These are phyloP conservation scores for Trichosporon asahii DNA, from an alignment of 1,284 basidiomycete species.

Conservation along the genomic window DNA sequence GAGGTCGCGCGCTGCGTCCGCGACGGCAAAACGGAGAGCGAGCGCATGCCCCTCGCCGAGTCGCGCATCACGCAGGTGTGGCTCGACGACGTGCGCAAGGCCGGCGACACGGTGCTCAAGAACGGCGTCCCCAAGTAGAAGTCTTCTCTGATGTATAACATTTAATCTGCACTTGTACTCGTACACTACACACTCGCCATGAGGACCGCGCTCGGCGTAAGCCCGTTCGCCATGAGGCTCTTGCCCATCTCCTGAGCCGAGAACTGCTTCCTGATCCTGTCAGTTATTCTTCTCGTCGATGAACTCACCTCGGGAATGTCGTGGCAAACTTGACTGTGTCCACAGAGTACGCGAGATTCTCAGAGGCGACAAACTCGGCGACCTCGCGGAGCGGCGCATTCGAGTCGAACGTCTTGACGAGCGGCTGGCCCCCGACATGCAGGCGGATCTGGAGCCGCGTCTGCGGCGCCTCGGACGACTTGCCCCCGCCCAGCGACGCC, in stretches of 20 bases:
- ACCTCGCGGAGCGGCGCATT: constrained; percentile 73
- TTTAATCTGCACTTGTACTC: background rate
- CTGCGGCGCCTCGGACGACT: constrained; percentile 72
- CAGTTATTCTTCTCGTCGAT: background rate
- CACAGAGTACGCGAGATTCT: constrained; percentile 65
- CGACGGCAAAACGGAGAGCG: constrained; percentile 71
- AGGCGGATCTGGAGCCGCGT: constrained; percentile 78
- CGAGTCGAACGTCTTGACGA: constrained; percentile 73
- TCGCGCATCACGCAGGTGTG: constrained; percentile 72
- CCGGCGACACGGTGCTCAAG: constrained; percentile 39
- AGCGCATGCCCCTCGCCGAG: constrained; percentile 69
- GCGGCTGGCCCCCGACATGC: constrained; percentile 70
- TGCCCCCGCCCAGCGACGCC: constrained; percentile 51
- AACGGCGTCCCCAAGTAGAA: constrained; percentile 12
- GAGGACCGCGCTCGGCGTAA: constrained; percentile 51
- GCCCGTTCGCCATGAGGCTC: constrained; percentile 49
- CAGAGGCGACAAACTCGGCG: constrained; percentile 77
- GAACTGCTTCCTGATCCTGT: constrained; percentile 43
- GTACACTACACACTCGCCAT: constrained; percentile 31
- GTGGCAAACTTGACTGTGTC: constrained; percentile 71
- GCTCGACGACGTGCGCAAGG: constrained; percentile 67
- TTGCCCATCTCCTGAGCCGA: constrained; percentile 45
- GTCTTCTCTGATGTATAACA: background rate
- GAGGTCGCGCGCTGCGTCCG: constrained; percentile 76
- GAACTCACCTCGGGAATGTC: constrained; percentile 73